phyloP scores from a whole-genome alignment of 2,329 filamentous ascomycete genomes.

The Exophiala aquamarina region DNA sequence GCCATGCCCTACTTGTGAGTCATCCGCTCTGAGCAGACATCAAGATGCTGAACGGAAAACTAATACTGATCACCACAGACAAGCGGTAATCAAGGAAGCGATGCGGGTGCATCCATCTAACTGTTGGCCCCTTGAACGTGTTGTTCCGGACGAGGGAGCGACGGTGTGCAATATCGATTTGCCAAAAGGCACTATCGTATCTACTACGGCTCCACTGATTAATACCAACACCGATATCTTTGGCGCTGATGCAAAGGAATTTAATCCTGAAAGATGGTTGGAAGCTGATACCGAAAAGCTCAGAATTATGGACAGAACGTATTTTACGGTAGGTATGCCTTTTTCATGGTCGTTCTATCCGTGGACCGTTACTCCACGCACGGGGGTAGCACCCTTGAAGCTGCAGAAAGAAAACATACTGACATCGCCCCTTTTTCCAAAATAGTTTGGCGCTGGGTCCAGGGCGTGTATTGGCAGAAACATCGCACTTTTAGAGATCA shows the following conservation, averaged over 20 bases:
- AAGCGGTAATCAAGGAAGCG: conserved; percentile 44
- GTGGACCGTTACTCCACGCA: too few relatives aligned
- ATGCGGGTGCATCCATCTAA: conserved; percentile 37
- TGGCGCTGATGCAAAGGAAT: conserved; percentile 36
- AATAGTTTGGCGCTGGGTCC: conserved; percentile 30
- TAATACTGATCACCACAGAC: neutral
- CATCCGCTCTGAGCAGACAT: neutral
- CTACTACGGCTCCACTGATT: conserved; percentile 36
- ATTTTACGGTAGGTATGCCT: conserved; percentile 3
- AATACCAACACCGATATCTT: conserved; percentile 35
- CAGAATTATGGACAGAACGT: conserved; percentile 32
- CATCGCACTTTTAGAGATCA: conserved; percentile 39
- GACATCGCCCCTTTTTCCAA: neutral
- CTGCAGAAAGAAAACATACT: too few relatives aligned
- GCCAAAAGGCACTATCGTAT: conserved; percentile 32
- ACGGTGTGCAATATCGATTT: conserved; percentile 31
- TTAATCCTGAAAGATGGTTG: conserved; percentile 47
- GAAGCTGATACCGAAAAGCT: conserved; percentile 26
- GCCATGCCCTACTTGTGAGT: conserved; percentile 42
- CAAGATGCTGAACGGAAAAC: neutral
- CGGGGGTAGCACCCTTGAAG: too few relatives aligned
- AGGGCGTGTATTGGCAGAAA: conserved; percentile 36
- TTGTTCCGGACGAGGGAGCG: conserved; percentile 32
- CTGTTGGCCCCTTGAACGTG: conserved; percentile 34
- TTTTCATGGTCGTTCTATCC: too few relatives aligned